Base-by-base conservation (phyloP, 768 basidiomycete species). In the Hortiboletus campestris region DNA sequence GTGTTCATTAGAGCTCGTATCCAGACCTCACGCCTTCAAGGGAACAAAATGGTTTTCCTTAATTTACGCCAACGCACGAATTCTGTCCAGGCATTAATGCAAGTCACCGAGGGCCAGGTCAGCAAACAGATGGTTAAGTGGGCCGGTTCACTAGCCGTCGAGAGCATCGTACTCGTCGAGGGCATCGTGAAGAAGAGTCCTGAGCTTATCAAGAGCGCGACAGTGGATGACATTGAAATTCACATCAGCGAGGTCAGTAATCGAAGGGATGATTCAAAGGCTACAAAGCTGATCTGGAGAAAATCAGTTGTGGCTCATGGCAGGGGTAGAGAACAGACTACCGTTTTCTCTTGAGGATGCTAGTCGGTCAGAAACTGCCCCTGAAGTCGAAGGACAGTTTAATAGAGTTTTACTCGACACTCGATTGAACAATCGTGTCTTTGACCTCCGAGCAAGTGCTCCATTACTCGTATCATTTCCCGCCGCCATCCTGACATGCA, bases 41-140 rank as follows among this genome's bases (percentile, higher is more conserved):
- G 91, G 62, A 91, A 84, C 75, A 99, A 94, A 77, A 94, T 98
- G 85, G 90, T 91, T 49, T 99, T 99, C 75, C 75, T 98, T 49
- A 86, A 87, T 67, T 80, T 99, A 52, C 89, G 96, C 56, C 96
- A 99, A 72, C 83, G 90, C 63, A 86, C 81, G 14, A 80, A 88
- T 67, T 80, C 95, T 52, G 85, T 99, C 10, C 96, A 98, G 70
- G 94, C 89, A 35, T 76, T 98, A 39, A 76, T 96, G 57, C 73
- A 78, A 46, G 83, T 89, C 22, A 76, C 87, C 11, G 81, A 84
- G 12, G 88, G 84, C 44, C 85, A 83, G 65, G 80, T 98, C 28
- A 95, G 92, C 58, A 98, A 95, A 74, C 94, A 96, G 70, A 99
- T 99, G 97, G 84, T 94, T 38, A 97, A 94, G 74, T 98, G 90